A percentile compares a stretch with the other conserved stretches of the same genome.
phyloP scores from a whole-genome alignment of 192 early-diverging fungal genomes.

The Glomus cerebriforme region DNA sequence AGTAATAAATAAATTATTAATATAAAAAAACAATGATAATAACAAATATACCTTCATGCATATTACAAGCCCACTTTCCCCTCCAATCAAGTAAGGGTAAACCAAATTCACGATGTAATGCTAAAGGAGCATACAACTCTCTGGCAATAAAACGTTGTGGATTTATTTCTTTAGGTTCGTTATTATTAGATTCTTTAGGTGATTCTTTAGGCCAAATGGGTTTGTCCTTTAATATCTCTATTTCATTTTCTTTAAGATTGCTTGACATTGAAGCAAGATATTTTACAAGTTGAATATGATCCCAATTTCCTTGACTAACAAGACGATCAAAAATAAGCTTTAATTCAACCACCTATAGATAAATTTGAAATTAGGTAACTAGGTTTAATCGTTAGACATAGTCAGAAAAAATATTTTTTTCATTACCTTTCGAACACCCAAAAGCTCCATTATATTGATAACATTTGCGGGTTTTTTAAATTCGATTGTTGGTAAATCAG shows the following conservation, averaged over 20 bases:
- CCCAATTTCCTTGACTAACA: slow-evolving; percentile 73
- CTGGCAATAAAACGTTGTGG: slow-evolving; percentile 56
- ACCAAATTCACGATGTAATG: slow-evolving; percentile 56
- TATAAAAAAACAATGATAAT: no score
- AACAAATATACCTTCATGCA: slow-evolving; percentile 32
- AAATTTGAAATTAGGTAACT: neutral
- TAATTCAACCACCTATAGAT: slow-evolving; percentile 71
- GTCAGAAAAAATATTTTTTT: neutral
- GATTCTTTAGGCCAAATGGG: slow-evolving; percentile 66
- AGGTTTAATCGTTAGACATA: neutral
- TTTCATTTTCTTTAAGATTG: slow-evolving; percentile 64
- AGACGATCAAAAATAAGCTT: slow-evolving; percentile 84
- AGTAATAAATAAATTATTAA: no score
- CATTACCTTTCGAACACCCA: slow-evolving; percentile 81
- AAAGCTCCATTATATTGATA: slow-evolving; percentile 57
- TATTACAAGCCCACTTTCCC: slow-evolving; percentile 44
- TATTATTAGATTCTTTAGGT: no score
- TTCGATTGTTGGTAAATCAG: slow-evolving; percentile 76
- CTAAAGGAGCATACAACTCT: slow-evolving; percentile 69
- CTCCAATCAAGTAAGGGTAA: slow-evolving; percentile 75
- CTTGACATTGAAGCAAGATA: slow-evolving; percentile 61
- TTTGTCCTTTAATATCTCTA: slow-evolving; percentile 59
- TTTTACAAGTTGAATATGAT: slow-evolving; percentile 79
- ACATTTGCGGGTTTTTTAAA: slow-evolving; percentile 49
- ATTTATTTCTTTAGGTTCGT: no score